Conservation (phyloP, 345 rosid species). For the Salix koriyanagi region DNA sequence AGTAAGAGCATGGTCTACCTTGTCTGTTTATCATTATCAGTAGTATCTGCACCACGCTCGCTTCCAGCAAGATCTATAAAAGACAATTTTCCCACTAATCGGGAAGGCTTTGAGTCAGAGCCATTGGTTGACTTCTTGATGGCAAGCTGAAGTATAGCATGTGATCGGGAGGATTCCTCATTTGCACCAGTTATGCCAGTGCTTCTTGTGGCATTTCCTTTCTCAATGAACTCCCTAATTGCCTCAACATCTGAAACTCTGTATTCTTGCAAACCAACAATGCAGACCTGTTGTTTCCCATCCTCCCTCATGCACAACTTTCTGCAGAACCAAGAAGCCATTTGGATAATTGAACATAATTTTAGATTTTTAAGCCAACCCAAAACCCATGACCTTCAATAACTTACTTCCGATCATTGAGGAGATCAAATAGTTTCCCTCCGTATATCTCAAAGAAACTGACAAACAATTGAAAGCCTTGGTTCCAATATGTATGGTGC, state of each 20-base stretch:
- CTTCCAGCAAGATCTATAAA: conserved; percentile 70
- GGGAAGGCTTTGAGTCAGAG: conserved; percentile 47
- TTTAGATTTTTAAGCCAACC: not conserved
- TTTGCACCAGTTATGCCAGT: conserved; percentile 64
- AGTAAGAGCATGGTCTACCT: conserved; percentile 32
- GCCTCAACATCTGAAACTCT: conserved; percentile 52
- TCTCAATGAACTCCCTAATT: conserved; percentile 52
- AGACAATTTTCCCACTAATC: conserved; percentile 54
- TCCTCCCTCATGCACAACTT: conserved; percentile 71
- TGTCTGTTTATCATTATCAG: conserved; percentile 65
- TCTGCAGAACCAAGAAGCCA: conserved; percentile 28
- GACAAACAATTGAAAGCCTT: conserved; percentile 53
- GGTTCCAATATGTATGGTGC: conserved; percentile 43
- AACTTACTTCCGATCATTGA: conserved; percentile 63
- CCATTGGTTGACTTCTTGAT: conserved; percentile 50
- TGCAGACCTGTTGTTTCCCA: conserved; percentile 66
- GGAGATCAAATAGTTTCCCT: conserved; percentile 64
- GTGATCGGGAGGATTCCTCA: conserved; percentile 68
- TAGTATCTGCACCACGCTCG: conserved; percentile 75
- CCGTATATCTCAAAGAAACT: conserved; percentile 72
- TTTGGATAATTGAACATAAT: conserved; percentile 4
- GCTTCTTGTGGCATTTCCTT: conserved; percentile 59
- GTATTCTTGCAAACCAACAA: conserved; percentile 62
- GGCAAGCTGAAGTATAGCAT: conserved; percentile 66
- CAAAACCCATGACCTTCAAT: conserved; percentile 7